phyloP scores from a whole-genome alignment of 2,329 filamentous ascomycete genomes.

The Dothidotthia symphoricarpi region DNA sequence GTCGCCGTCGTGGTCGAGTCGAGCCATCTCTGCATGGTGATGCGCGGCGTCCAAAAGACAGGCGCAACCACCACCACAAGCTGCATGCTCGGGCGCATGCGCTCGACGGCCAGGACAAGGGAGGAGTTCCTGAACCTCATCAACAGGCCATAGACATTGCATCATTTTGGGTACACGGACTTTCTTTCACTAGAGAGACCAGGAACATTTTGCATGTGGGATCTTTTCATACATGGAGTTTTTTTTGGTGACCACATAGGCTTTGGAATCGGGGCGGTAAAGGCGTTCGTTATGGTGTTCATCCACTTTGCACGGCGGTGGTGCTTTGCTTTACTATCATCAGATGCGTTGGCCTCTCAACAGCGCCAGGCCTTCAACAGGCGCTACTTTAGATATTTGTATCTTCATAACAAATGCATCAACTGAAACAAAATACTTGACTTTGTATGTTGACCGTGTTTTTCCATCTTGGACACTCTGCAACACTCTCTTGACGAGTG shows the following conservation, averaged over 20 bases:
- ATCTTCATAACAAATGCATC: conserved; percentile 22
- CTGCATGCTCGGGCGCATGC: conserved; percentile 95
- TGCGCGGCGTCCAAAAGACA: conserved; percentile 96
- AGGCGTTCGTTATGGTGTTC: no score
- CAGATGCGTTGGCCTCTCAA: conserved; percentile 27
- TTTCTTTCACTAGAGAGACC: no score
- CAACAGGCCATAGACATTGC: conserved; percentile 29
- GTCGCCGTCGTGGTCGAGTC: conserved; percentile 98
- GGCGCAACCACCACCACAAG: conserved; percentile 85
- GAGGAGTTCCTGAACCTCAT: conserved; percentile 88
- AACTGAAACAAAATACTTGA: conserved; percentile 34
- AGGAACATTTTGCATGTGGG: no score
- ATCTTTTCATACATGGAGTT: no score
- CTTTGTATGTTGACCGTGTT: no score
- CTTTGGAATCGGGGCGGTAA: conserved; percentile 2
- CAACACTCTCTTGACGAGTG: no score
- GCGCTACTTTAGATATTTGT: conserved; percentile 9
- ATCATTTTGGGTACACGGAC: no score
- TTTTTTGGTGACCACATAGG: neutral
- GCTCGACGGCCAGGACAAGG: conserved; percentile 85
- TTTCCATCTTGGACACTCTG: no score
- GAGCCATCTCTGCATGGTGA: conserved; percentile 96
- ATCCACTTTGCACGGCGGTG: conserved; percentile 5
- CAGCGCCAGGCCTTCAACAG: conserved; percentile 31
- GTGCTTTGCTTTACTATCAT: conserved; percentile 16